Evolutionary conservation across 176 grass and related monocot genomes (phyloP).

Genomic region (Raddia guianensis): DNA sequence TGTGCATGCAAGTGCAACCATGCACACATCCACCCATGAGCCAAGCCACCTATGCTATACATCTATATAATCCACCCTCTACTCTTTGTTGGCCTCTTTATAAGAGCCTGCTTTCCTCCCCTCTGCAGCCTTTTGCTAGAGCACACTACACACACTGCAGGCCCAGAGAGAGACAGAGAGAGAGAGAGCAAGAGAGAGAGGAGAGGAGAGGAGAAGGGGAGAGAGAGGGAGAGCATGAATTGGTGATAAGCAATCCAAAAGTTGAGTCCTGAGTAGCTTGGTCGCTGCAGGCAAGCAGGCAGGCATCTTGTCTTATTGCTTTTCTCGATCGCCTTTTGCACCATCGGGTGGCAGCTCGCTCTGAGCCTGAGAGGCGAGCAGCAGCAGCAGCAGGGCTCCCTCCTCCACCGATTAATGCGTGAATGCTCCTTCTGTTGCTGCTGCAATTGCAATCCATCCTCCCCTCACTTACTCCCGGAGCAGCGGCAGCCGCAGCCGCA

Average conservation of each 20-base stretch:
- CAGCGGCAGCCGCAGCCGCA: neutral
- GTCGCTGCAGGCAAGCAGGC: slow-evolving; percentile 20
- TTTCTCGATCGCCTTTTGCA: slow-evolving; percentile 41
- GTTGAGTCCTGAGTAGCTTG: neutral
- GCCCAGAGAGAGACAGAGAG: neutral
- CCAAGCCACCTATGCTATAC: neutral
- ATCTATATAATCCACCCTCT: neutral
- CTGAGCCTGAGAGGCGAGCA: too few species aligned
- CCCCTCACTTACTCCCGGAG: neutral
- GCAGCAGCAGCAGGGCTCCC: slow-evolving; percentile 1
- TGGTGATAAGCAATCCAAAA: slow-evolving; percentile 49
- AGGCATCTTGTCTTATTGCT: slow-evolving; percentile 54
- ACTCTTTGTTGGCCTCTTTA: slow-evolving; percentile 36
- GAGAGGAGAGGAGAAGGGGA: neutral
- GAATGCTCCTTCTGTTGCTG: slow-evolving; percentile 37
- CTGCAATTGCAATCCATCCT: slow-evolving; percentile 7
- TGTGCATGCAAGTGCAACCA: neutral
- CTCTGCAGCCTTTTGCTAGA: slow-evolving; percentile 54
- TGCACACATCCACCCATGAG: neutral
- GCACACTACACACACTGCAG: slow-evolving; percentile 10
- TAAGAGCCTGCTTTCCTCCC: slow-evolving; percentile 49
- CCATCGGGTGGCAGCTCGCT: slow-evolving; percentile 7
- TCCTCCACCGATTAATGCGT: slow-evolving; percentile 30
- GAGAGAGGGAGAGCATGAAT: neutral
- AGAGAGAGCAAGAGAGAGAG: neutral